These are phyloP conservation scores for Malassezia sp. DNA, from an alignment of 1,284 basidiomycete genomes.

Conservation along the genomic window DNA sequence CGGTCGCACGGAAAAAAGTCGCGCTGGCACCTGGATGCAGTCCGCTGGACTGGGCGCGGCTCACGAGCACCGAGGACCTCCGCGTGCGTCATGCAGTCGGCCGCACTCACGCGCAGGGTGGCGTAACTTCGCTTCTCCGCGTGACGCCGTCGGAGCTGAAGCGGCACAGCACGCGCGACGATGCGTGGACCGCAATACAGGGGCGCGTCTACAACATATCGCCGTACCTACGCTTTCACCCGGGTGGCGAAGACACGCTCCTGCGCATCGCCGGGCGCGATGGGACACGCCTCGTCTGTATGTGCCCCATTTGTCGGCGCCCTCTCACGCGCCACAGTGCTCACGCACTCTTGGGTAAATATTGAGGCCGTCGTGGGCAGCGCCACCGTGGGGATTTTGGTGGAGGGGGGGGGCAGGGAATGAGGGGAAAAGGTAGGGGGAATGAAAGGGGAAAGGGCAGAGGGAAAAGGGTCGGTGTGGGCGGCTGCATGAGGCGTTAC, in stretches of 20 bases:
- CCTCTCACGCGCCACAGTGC: conserved; percentile 21
- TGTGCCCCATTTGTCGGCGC: conserved; percentile 19
- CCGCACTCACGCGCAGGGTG: conserved; percentile 18
- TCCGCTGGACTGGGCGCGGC: conserved; percentile 82
- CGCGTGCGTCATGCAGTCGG: conserved; percentile 10
- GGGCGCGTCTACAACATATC: conserved; percentile 97
- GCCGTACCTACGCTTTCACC: conserved; percentile 79
- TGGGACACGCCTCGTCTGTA: conserved; percentile 85
- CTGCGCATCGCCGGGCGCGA: conserved; percentile 94
- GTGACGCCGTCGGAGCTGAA: conserved; percentile 75
- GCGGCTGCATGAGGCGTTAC: no score
- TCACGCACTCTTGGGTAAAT: conserved; percentile 79
- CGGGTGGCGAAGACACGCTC: conserved; percentile 82
- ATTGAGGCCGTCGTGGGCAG: conserved; percentile 82
- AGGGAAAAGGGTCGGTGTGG: no score
- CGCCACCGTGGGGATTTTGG: conserved; percentile 69
- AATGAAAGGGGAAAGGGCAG: no score
- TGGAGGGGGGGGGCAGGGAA: no score
- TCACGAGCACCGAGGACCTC: conserved; percentile 56
- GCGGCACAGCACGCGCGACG: conserved; percentile 66
- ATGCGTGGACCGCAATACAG: conserved; percentile 85
- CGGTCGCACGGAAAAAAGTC: conserved; percentile 58
- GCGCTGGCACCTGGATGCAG: conserved; percentile 81
- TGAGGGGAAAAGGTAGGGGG: no score
- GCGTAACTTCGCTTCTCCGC: conserved; percentile 50